Evolutionary conservation across 192 early-diverging fungal genomes (phyloP), one percentile per base, ranked within the genome.

Genomic region (Coemansia sp.): DNA sequence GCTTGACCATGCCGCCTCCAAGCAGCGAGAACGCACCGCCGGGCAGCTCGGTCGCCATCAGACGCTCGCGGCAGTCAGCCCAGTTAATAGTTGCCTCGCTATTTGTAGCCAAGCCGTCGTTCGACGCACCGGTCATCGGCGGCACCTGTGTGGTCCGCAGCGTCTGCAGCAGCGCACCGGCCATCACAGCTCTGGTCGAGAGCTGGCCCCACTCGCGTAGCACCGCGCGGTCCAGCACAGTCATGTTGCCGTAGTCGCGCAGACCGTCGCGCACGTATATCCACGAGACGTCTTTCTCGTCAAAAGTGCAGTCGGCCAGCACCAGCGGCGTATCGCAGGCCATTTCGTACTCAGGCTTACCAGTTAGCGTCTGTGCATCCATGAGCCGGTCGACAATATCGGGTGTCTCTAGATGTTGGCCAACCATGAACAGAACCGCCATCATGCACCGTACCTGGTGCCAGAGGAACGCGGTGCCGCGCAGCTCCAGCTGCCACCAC

Each of bases 381-480:
- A 95, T 70, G 61, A 99, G 42, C 8, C 81, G 66, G 32, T 82
- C 69, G 30, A 96, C 77, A 25, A 97, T 76, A 11, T 74, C 84
- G 10, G 92, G 91, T 20, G 76, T 48, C 66, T 99, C 96, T 17
- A 89, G 67, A 4, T 89, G 85, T 66, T 91, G 88, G 1, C 96
- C 96, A 11, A 97, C 87, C 48, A 92, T 73, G 61, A 96, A 90
- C 48, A 99, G 69, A 20, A 97, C 82, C 1, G 92, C 85, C 89
- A 95, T 94, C 92, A 99, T 96, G 77, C 91, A 96, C 20, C 96
- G 89, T 54, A 99, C 95, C 77, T 97, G 96, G 78, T 99, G 96
- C 95, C 94, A 99, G 59, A 97, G 78, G 64, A 97, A 99, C 22
- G 94, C 93, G 5, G 91, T 90, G 29, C 95, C 96, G 18, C 82